Conservation (phyloP, 75 land plant species). For the Picea sitchensis region DNA sequence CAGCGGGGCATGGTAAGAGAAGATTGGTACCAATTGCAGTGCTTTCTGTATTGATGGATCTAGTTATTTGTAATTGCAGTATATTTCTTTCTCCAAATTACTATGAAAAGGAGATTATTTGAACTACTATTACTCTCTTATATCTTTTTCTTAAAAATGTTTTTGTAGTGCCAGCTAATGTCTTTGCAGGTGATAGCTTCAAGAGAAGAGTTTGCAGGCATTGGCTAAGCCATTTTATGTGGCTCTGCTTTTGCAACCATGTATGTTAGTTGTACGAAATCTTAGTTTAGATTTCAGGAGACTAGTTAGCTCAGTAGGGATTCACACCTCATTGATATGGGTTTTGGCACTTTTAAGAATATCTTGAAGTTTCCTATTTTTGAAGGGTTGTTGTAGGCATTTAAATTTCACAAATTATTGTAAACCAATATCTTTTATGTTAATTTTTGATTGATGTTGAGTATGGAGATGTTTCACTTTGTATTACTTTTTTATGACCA, state of each 20-base stretch:
- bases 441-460: background rate
- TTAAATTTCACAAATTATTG: background rate
- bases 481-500: background rate
- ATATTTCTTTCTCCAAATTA: conserved; percentile 1
- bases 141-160: conserved; percentile 8
- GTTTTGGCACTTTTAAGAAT: background rate
- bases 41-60: background rate
- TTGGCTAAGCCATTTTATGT: conserved; percentile 6
- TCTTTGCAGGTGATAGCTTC: conserved; percentile 14
- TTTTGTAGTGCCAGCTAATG: conserved; percentile 6
- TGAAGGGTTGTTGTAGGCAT: conserved; percentile 3
- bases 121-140: background rate
- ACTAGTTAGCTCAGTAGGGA: conserved; percentile 10
- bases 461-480: background rate
- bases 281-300: conserved; percentile 2
- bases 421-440: background rate
- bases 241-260: conserved; percentile 5
- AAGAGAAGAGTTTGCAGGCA: conserved; percentile 13
- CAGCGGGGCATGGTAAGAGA: background rate
- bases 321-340: conserved; percentile 8
- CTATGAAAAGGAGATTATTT: conserved; percentile 2
- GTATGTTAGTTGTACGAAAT: conserved; percentile 5
- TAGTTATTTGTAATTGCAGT: background rate
- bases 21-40: background rate
- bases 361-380: background rate